Evolutionary conservation across 1,139 yeast genomes (phyloP).

Genomic region (Geotrichum reessii): DNA sequence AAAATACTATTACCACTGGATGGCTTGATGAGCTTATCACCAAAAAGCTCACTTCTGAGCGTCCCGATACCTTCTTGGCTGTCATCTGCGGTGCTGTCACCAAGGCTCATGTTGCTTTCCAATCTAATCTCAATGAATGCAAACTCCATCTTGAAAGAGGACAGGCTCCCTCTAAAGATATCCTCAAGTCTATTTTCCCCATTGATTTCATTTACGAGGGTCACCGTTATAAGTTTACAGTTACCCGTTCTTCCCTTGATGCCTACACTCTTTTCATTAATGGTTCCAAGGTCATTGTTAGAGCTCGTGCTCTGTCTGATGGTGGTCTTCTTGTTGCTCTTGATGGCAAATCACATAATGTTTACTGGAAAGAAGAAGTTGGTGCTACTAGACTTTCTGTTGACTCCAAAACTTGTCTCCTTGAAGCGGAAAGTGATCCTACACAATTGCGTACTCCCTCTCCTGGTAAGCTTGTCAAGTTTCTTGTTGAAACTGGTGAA

Average conservation of each 20-base stretch:
- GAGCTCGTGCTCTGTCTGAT: conserved; percentile 81
- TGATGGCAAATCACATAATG: conserved; percentile 89
- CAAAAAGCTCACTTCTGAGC: conserved; percentile 88
- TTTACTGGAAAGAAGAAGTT: conserved; percentile 97
- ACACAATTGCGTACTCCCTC: conserved; percentile 98
- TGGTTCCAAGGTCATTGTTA: conserved; percentile 85
- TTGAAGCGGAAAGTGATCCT: conserved; percentile 95
- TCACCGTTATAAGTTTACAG: conserved; percentile 86
- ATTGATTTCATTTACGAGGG: conserved; percentile 95
- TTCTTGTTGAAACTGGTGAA: conserved; percentile 90
- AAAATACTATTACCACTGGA: conserved; percentile 94
- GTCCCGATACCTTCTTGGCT: conserved; percentile 87
- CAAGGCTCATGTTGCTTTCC: conserved; percentile 79
- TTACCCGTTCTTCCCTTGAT: conserved; percentile 86
- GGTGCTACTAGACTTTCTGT: conserved; percentile 94
- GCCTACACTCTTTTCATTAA: conserved; percentile 83
- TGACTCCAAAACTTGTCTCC: conserved; percentile 87
- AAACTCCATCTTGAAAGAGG: conserved; percentile 79
- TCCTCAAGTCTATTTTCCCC: conserved; percentile 81
- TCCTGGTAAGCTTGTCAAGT: conserved; percentile 95
- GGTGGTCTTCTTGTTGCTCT: conserved; percentile 87
- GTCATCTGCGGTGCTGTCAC: conserved; percentile 97
- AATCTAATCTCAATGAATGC: conserved; percentile 64
- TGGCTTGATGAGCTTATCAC: conserved; percentile 96
- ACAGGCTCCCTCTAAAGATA: conserved; percentile 80